Conservation (phyloP, 805 yeast genomes). For the Wickerhamiella sorbophila region DNA sequence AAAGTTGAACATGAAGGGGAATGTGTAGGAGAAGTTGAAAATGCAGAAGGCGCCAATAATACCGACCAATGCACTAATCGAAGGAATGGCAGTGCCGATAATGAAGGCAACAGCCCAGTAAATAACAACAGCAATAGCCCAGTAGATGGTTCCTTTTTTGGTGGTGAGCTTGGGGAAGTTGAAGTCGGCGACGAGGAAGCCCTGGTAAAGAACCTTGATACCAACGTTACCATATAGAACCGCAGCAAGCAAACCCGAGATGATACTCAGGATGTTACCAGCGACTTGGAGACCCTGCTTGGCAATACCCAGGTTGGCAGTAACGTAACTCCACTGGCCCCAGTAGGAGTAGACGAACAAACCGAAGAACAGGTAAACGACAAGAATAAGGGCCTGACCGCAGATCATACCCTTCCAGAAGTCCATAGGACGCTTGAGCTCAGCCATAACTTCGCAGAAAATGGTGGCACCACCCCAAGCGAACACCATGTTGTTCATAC, state of each 20-base stretch:
- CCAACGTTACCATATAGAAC: slow-evolving; percentile 35
- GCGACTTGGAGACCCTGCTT: slow-evolving; percentile 24
- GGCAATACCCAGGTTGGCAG: slow-evolving; percentile 32
- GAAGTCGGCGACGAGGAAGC: slow-evolving; percentile 25
- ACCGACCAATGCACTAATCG: slow-evolving; percentile 27
- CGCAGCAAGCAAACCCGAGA: slow-evolving; percentile 32
- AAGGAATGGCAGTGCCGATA: slow-evolving; percentile 33
- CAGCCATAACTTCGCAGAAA: slow-evolving; percentile 35
- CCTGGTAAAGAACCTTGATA: slow-evolving; percentile 32
- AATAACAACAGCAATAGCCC: slow-evolving; percentile 27
- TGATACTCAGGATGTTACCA: slow-evolving; percentile 26
- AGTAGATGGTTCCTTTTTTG: slow-evolving; percentile 25
- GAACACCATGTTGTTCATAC: slow-evolving; percentile 32
- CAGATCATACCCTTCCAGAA: slow-evolving; percentile 34
- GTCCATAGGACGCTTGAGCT: slow-evolving; percentile 35
- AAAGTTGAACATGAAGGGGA: slow-evolving; percentile 25
- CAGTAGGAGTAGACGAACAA: slow-evolving; percentile 31
- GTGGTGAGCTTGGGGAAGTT: slow-evolving; percentile 25
- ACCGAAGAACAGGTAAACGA: slow-evolving; percentile 31
- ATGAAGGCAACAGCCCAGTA: slow-evolving; percentile 34
- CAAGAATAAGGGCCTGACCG: slow-evolving; percentile 31
- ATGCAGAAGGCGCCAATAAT: slow-evolving; percentile 33
- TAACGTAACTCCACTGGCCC: slow-evolving; percentile 29
- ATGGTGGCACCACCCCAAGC: slow-evolving; percentile 40
- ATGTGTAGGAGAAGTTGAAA: slow-evolving; percentile 33